Evolutionary conservation across 805 yeast species (phyloP), one percentile per base, ranked within the genome.

Genomic region (Candida endomychidarum): DNA sequence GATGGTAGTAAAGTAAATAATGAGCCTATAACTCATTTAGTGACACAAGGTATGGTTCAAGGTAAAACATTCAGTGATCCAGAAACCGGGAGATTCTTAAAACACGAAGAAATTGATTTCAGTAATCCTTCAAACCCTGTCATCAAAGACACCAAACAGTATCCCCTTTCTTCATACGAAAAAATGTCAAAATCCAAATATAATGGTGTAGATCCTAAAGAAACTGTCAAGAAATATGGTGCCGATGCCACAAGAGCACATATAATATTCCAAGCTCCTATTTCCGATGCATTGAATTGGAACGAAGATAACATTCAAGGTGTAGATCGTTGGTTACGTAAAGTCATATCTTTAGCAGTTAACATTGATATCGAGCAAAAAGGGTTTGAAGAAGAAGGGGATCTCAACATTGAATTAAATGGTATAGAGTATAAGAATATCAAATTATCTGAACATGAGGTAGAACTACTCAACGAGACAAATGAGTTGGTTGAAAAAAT

Each of bases 41-140:
- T 91, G 2, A 90, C 97, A 2, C 98, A 91, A 60, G 99, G 99
- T 12, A 93, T 93, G 99, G 99, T 93, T 3, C 96, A 91, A 46
- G 98, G 97, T 2, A 80, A 78, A 54, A 93, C 99, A 0, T 86
- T 58, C 50, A 67, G 70, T 6, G 83, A 90, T 48, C 93, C 96
- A 3, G 61, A 58, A 0, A 82, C 75, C 21, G 93, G 91, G 0
- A 65, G 81, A 41, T 91, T 84, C 58, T 66, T 93, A 48, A 86
- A 80, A 51, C 91, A 95, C 0, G 80, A 82, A 1, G 97, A 93
- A 51, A 57, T 86, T 9, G 81, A 75, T 27, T 28, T 59, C 3
- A 41, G 65, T 0, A 64, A 68, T 37, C 60, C 73, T 0, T 51
- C 48, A 0, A 59, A 58, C 2, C 82, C 83, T 2, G 49, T 60